Conservation (phyloP, 345 rosid species). For the Mangifera indica region DNA sequence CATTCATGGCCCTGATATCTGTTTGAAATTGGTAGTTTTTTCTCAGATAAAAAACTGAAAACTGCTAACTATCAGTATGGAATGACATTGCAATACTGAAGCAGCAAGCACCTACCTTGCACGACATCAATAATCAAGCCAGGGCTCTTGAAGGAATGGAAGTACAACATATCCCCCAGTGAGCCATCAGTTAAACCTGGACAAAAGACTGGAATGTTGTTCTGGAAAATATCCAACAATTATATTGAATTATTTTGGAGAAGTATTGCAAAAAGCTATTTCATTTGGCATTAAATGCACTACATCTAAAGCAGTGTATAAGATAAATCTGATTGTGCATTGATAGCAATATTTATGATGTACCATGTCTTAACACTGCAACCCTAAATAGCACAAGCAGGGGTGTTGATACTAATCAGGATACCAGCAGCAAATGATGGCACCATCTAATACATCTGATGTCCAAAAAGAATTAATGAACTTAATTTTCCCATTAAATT, state of each 20-base stretch:
- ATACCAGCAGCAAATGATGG: not conserved
- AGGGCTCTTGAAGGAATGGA: conserved; percentile 68
- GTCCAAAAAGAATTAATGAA: not conserved
- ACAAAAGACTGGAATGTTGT: conserved; percentile 86
- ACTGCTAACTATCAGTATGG: not conserved
- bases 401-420: not conserved
- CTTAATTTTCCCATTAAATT: not conserved
- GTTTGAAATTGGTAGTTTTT: conserved; percentile 16
- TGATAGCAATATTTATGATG: not conserved
- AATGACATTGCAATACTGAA: not conserved
- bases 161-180: conserved; percentile 89
- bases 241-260: not conserved
- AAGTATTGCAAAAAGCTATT: not conserved
- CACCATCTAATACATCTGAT: not conserved
- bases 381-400: not conserved
- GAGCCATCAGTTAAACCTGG: conserved; percentile 97
- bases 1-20: conserved; percentile 81
- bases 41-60: conserved; percentile 5
- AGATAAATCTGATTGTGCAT: not conserved
- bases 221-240: conserved; percentile 45
- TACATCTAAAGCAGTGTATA: not conserved
- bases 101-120: conserved; percentile 50
- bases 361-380: not conserved
- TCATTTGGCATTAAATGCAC: not conserved
- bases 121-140: conserved; percentile 65